Base-by-base conservation (phyloP, 768 basidiomycete genomes). In the Mrakia blollopis region DNA sequence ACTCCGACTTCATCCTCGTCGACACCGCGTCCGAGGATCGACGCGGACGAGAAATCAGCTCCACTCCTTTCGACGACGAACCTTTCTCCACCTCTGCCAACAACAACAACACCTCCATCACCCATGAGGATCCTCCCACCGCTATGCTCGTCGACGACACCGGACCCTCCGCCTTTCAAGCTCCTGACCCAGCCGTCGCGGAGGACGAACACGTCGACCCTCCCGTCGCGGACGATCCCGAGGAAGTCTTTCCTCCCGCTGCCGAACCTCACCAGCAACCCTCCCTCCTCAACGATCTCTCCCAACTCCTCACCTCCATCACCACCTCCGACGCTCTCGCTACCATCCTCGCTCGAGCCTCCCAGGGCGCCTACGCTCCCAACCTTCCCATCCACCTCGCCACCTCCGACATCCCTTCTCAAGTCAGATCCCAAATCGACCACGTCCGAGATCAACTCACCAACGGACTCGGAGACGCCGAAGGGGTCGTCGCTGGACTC, bases 271-370 rank as follows among this genome's bases (percentile, higher is more conserved):
- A 25, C 57, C 50, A 37, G 3, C 70, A 37, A 30, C 76, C 72
- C 8, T 73, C 76, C 44, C 72, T 77, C 11, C 52, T 72, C 35
- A 47, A 47, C 37, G 76, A 77, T 37, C 71, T 77, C 47, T 63
- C 76, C 28, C 50, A 61, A 1, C 62, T 73, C 50, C 32, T 77
- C 30, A 50, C 70, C 23, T 30, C 61, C 30, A 39, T 77, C 60
- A 50, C 76, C 14, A 21, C 69, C 44, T 72, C 70, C 18, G 62
- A 71, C 2, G 76, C 71, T 4, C 35, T 77, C 47, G 54, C 76
- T 1, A 44, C 60, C 35, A 44, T 77, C 23, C 50, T 77, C 35
- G 30, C 70, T n/a, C 76, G 76, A 32, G 70, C 71, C 14, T 30
- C 71, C 7, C 32, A 57, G n/a, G 70, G 70, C 25, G 70, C 41